These are phyloP conservation scores for Amesomyces nigricolor DNA, from an alignment of 2,329 filamentous ascomycete genomes.

Conservation along the genomic window DNA sequence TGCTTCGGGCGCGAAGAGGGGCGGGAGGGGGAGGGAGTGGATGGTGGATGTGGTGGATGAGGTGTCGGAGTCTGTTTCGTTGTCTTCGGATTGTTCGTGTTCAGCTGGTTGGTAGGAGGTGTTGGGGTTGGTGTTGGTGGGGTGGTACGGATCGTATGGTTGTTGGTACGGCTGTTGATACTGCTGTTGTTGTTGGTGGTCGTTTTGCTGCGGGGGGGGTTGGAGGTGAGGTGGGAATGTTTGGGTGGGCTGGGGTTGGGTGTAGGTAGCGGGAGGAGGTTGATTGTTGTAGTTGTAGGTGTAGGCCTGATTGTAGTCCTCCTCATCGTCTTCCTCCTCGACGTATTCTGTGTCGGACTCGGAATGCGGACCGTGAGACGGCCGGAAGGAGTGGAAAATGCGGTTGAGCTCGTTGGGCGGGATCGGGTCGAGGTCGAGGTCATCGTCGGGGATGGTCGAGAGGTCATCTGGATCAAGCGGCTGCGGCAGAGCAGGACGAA, in stretches of 20 bases:
- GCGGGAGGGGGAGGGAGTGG: too few relatives aligned
- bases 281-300: constrained; percentile 15
- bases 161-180: neutral
- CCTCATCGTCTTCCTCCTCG: neutral
- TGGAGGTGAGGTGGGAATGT: neutral
- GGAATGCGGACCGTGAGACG: neutral
- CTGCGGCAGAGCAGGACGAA: neutral
- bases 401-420: constrained; percentile 3
- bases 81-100: neutral
- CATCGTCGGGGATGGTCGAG: constrained; percentile 13
- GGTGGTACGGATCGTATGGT: neutral
- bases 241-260: neutral
- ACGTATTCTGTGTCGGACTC: constrained; percentile 23
- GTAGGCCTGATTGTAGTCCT: neutral
- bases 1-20: too few relatives aligned
- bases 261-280: neutral
- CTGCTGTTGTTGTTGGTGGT: neutral
- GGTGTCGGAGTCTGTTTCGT: neutral
- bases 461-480: neutral
- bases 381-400: neutral
- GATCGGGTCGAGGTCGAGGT: constrained; percentile 11
- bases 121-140: neutral
- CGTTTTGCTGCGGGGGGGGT: neutral
- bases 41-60: neutral
- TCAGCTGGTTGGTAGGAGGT: neutral